Evolutionary conservation across 441 rosid species (phyloP).

Genomic region (Mallotus japonicus): DNA sequence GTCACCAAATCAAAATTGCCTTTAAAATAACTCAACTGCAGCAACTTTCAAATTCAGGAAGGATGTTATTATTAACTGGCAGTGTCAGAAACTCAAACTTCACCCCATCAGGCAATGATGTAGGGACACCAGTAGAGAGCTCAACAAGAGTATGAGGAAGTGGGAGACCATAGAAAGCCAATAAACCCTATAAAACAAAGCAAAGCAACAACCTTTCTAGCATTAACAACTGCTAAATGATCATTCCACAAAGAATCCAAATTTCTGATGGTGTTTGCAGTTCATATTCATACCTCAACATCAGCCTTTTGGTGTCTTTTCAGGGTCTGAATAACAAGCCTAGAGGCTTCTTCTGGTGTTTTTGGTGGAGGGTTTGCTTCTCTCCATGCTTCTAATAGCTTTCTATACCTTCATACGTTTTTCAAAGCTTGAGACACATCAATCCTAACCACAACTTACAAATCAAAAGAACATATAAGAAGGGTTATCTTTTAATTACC

Average conservation of each 20-base stretch:
- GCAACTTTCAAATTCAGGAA: not conserved
- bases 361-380: constrained; percentile 76
- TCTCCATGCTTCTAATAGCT: constrained; percentile 71
- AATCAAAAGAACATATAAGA: not conserved
- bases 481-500: constrained; percentile 36
- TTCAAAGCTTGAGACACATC: not conserved
- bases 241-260: not conserved
- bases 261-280: not conserved
- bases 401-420: constrained; percentile 57
- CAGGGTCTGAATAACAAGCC: constrained; percentile 54
- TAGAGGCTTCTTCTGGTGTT: constrained; percentile 68
- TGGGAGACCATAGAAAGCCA: constrained; percentile 81
- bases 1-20: not conserved
- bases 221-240: not conserved
- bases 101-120: constrained; percentile 57
- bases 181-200: constrained; percentile 50
- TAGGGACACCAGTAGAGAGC: constrained; percentile 38
- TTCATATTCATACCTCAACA: constrained; percentile 55
- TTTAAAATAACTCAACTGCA: not conserved
- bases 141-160: constrained; percentile 49
- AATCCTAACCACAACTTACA: not conserved
- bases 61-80: constrained; percentile 39
- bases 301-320: constrained; percentile 56
- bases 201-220: not conserved
- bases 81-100: constrained; percentile 60